Conservation (phyloP, 148 eudicot species). For the Fallopia convolvulus region DNA sequence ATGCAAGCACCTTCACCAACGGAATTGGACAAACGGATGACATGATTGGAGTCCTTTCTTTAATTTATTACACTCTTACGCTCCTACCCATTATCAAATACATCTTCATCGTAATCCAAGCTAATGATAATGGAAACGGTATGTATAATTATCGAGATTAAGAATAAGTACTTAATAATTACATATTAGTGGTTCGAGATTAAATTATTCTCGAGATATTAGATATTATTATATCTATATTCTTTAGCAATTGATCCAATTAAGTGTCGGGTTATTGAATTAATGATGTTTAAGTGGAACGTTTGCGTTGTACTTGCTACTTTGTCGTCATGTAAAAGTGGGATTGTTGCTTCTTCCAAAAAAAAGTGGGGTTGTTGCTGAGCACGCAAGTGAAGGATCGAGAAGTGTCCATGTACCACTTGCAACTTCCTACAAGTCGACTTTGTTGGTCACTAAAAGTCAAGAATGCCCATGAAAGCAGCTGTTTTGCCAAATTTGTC, state of each 20-base stretch:
- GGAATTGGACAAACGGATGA: slow-evolving; percentile 26
- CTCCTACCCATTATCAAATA: slow-evolving; percentile 32
- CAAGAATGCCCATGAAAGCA: slow-evolving; percentile 24
- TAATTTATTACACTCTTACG: slow-evolving; percentile 33
- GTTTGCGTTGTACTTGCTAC: slow-evolving; percentile 37
- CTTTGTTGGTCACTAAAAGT: slow-evolving; percentile 21
- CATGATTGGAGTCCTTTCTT: slow-evolving; percentile 30
- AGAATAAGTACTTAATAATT: too few relatives aligned
- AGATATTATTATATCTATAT: too few relatives aligned
- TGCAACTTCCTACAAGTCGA: slow-evolving; percentile 18
- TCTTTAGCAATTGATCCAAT: too few relatives aligned
- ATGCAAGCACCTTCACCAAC: slow-evolving; percentile 21
- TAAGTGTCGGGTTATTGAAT: not conserved
- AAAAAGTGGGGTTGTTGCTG: slow-evolving; percentile 28
- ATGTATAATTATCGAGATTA: too few relatives aligned
- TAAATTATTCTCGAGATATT: too few relatives aligned
- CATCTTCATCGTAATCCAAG: slow-evolving; percentile 33
- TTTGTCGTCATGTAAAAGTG: slow-evolving; percentile 36
- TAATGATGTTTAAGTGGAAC: slow-evolving; percentile 23
- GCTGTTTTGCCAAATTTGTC: slow-evolving; percentile 19
- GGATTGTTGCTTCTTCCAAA: too few relatives aligned
- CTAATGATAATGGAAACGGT: slow-evolving; percentile 41
- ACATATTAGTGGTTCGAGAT: too few relatives aligned
- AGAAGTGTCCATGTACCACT: slow-evolving; percentile 28
- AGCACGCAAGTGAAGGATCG: slow-evolving; percentile 32